Conservation (phyloP, 768 basidiomycete species). For the Pulveroboletus sp. region DNA sequence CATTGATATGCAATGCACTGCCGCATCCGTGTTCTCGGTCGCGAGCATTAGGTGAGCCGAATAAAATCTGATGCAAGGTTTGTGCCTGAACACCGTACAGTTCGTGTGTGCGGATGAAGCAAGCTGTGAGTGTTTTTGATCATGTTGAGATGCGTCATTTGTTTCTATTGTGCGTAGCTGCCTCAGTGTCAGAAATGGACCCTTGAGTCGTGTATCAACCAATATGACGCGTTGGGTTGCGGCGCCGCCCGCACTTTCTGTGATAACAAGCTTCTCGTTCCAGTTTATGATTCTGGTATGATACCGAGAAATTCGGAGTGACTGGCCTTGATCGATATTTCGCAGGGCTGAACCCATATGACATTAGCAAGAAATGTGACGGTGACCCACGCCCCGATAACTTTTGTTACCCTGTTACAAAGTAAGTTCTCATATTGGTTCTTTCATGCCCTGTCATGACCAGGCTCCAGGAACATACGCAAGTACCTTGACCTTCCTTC, state of each 20-base stretch:
- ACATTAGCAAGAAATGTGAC: slow-evolving; percentile 62
- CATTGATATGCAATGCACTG: slow-evolving; percentile 56
- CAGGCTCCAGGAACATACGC: slow-evolving; percentile 45
- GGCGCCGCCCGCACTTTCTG: slow-evolving; percentile 69
- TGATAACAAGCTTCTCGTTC: slow-evolving; percentile 36
- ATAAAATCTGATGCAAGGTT: neutral
- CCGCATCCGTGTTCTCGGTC: slow-evolving; percentile 50
- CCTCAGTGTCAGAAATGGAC: slow-evolving; percentile 67
- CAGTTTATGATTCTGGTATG: slow-evolving; percentile 33
- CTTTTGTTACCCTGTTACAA: slow-evolving; percentile 60
- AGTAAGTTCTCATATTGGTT: slow-evolving; percentile 22
- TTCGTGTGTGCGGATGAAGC: slow-evolving; percentile 43
- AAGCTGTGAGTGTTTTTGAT: slow-evolving; percentile 28
- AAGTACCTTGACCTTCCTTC: slow-evolving; percentile 60
- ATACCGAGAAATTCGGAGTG: slow-evolving; percentile 9
- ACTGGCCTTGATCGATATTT: neutral
- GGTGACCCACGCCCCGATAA: slow-evolving; percentile 45
- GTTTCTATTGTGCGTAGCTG: slow-evolving; percentile 40
- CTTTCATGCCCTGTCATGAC: neutral
- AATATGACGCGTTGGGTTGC: slow-evolving; percentile 67
- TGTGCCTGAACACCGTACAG: slow-evolving; percentile 3
- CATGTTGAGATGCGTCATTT: neutral
- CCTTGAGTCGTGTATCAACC: slow-evolving; percentile 57
- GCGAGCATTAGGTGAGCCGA: slow-evolving; percentile 22
- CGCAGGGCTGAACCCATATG: slow-evolving; percentile 60